These are phyloP conservation scores for Fusarium sublunatum DNA, from an alignment of 2,329 filamentous ascomycete species.

Conservation along the genomic window DNA sequence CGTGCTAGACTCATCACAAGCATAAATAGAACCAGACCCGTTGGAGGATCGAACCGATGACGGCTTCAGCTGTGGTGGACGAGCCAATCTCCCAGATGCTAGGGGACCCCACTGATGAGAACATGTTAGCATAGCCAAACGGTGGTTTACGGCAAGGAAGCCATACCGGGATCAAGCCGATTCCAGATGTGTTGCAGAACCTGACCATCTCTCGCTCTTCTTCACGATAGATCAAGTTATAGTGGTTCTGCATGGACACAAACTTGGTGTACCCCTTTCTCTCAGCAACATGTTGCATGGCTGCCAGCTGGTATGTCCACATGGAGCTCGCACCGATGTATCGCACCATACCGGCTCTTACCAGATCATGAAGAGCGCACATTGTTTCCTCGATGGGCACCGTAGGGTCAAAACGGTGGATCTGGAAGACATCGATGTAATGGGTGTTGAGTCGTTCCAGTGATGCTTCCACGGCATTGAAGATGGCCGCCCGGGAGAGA, in stretches of 20 bases:
- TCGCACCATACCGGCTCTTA: conserved; percentile 62
- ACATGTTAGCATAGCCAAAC: not conserved
- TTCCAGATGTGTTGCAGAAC: conserved; percentile 38
- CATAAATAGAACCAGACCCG: conserved; percentile 48
- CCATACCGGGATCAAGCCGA: conserved; percentile 27
- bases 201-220: conserved; percentile 63
- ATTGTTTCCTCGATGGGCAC: conserved; percentile 32
- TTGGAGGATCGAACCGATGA: conserved; percentile 30
- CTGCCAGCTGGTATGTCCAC: conserved; percentile 52
- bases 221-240: conserved; percentile 67
- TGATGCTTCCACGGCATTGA: conserved; percentile 70
- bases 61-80: conserved; percentile 3
- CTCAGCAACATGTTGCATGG: conserved; percentile 63
- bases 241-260: conserved; percentile 67
- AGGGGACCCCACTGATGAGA: conserved; percentile 26
- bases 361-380: conserved; percentile 27
- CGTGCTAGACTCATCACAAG: conserved; percentile 56
- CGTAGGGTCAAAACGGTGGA: conserved; percentile 64
- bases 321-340: conserved; percentile 63
- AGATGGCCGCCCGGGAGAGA: conserved; percentile 55
- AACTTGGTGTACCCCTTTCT: conserved; percentile 67
- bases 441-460: no score
- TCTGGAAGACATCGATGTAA: conserved; percentile 65
- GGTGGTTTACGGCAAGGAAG: not conserved
- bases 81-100: conserved; percentile 33